Percentiles rank a stretch among this genome's conserved stretches.
These are phyloP conservation scores for Cyclotella cryptica DNA, from an alignment of 108 stramenopile genomes.

Conservation along the genomic window DNA sequence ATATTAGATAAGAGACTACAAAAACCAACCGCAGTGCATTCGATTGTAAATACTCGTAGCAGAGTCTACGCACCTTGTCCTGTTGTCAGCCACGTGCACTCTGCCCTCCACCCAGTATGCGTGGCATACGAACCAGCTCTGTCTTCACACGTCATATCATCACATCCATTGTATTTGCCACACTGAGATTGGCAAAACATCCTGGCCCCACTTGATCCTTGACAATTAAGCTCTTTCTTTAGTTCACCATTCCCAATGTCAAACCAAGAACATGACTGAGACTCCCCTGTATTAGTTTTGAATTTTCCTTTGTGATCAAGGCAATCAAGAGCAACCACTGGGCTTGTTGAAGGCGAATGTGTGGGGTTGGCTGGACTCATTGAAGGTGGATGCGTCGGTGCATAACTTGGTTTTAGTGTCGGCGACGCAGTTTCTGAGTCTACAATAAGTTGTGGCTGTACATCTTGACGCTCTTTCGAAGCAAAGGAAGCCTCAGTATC, in stretches of 20 bases:
- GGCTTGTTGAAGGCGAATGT: neutral
- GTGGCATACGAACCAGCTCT: constrained; percentile 32
- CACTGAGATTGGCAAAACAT: constrained; percentile 40
- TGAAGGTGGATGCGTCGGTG: constrained; percentile 15
- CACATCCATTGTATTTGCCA: constrained; percentile 39
- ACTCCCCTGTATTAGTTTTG: constrained; percentile 31
- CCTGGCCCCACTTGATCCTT: constrained; percentile 21
- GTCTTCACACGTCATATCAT: constrained; percentile 41
- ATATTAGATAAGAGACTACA: neutral
- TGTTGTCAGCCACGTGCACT: constrained; percentile 40
- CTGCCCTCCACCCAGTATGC: constrained; percentile 44
- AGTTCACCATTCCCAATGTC: constrained; percentile 30
- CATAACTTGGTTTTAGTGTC: constrained; percentile 20
- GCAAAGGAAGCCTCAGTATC: constrained; percentile 33
- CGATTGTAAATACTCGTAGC: no score
- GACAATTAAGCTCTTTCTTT: constrained; percentile 45
- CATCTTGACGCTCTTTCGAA: constrained; percentile 40
- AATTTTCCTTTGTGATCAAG: constrained; percentile 36
- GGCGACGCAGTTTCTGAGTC: constrained; percentile 35
- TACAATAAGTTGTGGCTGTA: constrained; percentile 38
- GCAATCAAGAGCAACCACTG: constrained; percentile 26
- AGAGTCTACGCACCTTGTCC: constrained; percentile 17
- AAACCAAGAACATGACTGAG: constrained; percentile 47
- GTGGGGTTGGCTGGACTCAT: constrained; percentile 12
- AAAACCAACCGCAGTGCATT: neutral